Base-by-base conservation (phyloP, 2,329 filamentous ascomycete species). In the Penicillium sp. region DNA sequence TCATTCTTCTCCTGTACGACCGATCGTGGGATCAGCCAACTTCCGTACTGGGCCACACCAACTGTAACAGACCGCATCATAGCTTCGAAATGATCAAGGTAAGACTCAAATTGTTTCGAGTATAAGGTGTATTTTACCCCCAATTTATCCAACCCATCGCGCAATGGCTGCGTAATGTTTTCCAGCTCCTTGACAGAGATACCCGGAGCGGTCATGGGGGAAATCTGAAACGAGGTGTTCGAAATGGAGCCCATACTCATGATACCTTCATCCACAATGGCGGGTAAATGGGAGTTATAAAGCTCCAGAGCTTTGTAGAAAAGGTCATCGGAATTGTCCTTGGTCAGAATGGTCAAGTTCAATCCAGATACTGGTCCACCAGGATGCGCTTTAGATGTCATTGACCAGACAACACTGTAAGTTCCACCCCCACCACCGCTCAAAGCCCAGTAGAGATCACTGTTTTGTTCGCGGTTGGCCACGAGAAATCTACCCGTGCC, bases 361-460 rank as follows among this genome's bases (percentile, higher is more conserved):
- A 73, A 68, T 1, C 71, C 76, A 1, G 70, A 66, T 4, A 74
- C 67, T 1, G 61, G 59, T 11, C 58, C 58, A 47, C 76, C 71
- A 0, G 67, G 63, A 57, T 79, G 69, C 1, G 74, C 69, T 48
- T 75, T 76, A 42, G 75, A 67, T 0, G 77, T 82, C 59, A 81
- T 69, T 1, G 75, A 77, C 7, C 74, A 61, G 0, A 83, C 77
- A 3, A 82, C 69, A 1, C 71, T 80, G 52, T 77, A 84, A 20
- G 73, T 82, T 13, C 78, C 78, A 6, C 74, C 76, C 0, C 81
- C 81, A 0, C 81, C 80, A 3, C 81, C 80, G 34, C 71, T 70
- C 1, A 84, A 63, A 1, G 81, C 82, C 80, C 80, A 85, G 66
- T 79, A 84, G 0, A 85, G 65, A 46, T 84, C 80, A 0, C 66